Evolutionary conservation across 2,329 filamentous ascomycete genomes (phyloP).

Genomic region (Phaeosphaeriaceae sp.): DNA sequence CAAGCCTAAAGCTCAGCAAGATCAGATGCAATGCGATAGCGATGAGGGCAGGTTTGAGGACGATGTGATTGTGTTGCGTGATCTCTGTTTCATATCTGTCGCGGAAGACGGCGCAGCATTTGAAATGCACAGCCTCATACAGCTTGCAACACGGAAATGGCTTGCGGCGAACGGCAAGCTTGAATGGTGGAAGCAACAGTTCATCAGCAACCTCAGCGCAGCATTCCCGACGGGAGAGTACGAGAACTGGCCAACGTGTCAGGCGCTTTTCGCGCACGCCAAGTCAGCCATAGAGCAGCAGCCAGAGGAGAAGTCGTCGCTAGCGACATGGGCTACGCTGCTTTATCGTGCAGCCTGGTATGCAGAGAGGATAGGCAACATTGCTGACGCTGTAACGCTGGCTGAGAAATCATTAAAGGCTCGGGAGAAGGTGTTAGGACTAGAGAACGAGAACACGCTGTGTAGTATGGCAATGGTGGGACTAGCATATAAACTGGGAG

Average conservation of each 20-base stretch:
- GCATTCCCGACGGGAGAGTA: slow-evolving; percentile 10
- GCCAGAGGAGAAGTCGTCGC: not conserved
- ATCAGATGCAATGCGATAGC: not conserved
- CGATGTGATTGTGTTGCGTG: slow-evolving; percentile 44
- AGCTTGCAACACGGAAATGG: slow-evolving; percentile 37
- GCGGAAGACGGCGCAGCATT: slow-evolving; percentile 34
- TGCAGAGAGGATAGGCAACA: slow-evolving; percentile 2
- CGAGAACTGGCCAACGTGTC: slow-evolving; percentile 7
- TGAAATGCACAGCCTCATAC: slow-evolving; percentile 55
- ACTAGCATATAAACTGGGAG: not conserved
- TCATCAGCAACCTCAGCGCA: slow-evolving; percentile 9
- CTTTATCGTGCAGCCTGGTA: slow-evolving; percentile 12
- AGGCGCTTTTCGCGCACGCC: slow-evolving; percentile 10
- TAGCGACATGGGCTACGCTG: slow-evolving; percentile 6
- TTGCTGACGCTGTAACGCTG: not conserved
- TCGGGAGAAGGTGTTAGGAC: not conserved
- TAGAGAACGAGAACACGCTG: slow-evolving; percentile 4
- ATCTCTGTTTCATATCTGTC: slow-evolving; percentile 47
- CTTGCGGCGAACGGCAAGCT: slow-evolving; percentile 16
- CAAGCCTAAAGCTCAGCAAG: too few relatives aligned
- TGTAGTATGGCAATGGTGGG: not conserved
- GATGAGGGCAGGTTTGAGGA: slow-evolving; percentile 21
- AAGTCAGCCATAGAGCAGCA: slow-evolving; percentile 1
- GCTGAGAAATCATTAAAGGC: not conserved
- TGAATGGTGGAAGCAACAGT: slow-evolving; percentile 33